Evolutionary conservation across 2,329 filamentous ascomycete species (phyloP), one percentile per base, ranked within the genome.

Genomic region (Alternaria novae-zelandiae): DNA sequence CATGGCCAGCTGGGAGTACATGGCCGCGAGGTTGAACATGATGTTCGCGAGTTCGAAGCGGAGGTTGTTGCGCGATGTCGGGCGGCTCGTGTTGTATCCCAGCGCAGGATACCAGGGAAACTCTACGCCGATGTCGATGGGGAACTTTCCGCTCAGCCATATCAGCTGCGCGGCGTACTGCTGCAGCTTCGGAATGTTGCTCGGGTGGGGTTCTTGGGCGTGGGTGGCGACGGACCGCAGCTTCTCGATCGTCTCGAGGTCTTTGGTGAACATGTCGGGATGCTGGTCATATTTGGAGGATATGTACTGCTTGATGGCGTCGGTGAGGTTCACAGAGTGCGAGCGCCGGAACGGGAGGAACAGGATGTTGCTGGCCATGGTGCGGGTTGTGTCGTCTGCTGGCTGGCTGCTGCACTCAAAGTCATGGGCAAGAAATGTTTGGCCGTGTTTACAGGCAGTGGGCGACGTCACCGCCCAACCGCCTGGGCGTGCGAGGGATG

Each of bases 211-310:
- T 78, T 99, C 96, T 63, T 91, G 88, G 3, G 96, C 91, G 79
- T 94, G 93, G 59, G 97, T 86, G n/a, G 96, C 96, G 78, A 96
- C 92, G 66, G 88, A 87, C 6, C 96, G 90, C 61, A 98, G 83
- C 53, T 88, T 85, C 77, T 98, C 94, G 74, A 99, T 94, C 69
- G 91, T 87, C 76, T 94, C 89, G 62, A 97, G 88, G 82, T 99
- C 96, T 68, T 92, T 87, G 67, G 89, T 88, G 81, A 99, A 99
- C 91, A 97, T 97, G 80, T 97, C 94, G 32, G 96, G 95, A 78
- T 97, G 95, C 79, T 99, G 96, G 81, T 98, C 95, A 90, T 98
- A 98, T 86, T 98, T 97, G 80, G 89, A 91, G 65, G 94, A 97
- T 76, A 99, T 98, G 83, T 99, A 98, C 78, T 96, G 90, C 69